Conservation (phyloP, 345 rosid species). For the Citrus glauca region DNA sequence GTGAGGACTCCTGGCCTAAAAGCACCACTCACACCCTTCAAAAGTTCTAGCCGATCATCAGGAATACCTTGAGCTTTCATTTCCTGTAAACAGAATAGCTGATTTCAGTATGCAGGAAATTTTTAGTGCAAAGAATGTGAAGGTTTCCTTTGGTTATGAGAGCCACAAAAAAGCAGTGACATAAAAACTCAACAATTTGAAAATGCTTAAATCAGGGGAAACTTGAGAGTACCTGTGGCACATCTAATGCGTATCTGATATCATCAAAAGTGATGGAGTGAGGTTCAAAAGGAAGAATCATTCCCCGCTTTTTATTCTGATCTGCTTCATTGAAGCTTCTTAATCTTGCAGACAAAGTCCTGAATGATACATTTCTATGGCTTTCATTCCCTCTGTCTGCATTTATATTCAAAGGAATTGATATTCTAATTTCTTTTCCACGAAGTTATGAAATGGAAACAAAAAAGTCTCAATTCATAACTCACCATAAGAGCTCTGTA, state of each 20-base stretch:
- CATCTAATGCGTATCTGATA: conserved; percentile 55
- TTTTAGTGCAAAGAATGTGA: not conserved
- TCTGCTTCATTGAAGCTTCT: conserved; percentile 26
- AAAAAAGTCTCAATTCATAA: not conserved
- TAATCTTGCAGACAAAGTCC: conserved; percentile 33
- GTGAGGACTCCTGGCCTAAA: conserved; percentile 69
- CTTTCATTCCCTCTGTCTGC: conserved; percentile 33
- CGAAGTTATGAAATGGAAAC: not conserved
- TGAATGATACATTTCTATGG: conserved; percentile 21
- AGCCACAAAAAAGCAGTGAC: not conserved
- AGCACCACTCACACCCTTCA: conserved; percentile 62
- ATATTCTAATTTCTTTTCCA: not conserved
- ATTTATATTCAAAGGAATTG: conserved; percentile 3
- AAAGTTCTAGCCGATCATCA: conserved; percentile 49
- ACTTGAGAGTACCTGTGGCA: conserved; percentile 50
- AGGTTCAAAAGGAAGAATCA: conserved; percentile 68
- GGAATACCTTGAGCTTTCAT: conserved; percentile 54
- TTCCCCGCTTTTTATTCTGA: conserved; percentile 41
- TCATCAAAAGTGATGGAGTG: conserved; percentile 55
- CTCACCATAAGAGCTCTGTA: conserved; percentile 31
- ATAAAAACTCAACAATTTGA: not conserved
- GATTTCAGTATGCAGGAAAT: not conserved
- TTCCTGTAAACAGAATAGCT: conserved; percentile 32
- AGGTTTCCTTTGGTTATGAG: not conserved
- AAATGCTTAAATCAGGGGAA: not conserved